Evolutionary conservation across 73 alveolate species (phyloP).

Genomic region (Tetrahymena thermophila): DNA sequence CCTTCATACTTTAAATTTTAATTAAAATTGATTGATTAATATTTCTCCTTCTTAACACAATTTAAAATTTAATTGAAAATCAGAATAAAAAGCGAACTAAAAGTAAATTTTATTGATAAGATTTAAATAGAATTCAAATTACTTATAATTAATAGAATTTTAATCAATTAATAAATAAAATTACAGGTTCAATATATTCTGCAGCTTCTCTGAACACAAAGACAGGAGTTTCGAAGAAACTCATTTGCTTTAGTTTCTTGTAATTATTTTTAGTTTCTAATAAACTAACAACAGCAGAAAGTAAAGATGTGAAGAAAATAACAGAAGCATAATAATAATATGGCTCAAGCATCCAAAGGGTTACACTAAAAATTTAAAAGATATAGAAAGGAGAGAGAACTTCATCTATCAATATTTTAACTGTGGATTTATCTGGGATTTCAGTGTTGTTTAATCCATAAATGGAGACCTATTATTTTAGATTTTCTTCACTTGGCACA

Average conservation of each 20-base stretch:
- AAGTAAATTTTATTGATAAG: background rate
- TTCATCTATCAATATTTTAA: slow-evolving; percentile 17
- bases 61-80: too few species aligned
- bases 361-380: background rate
- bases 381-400: slow-evolving; percentile 33
- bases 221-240: background rate
- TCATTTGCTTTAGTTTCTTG: background rate
- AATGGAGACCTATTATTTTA: background rate
- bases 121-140: background rate
- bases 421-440: slow-evolving; percentile 35
- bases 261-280: background rate
- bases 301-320: background rate
- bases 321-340: background rate
- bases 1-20: background rate
- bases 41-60: too few species aligned
- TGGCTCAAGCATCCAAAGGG: background rate
- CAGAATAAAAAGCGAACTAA: too few species aligned
- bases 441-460: slow-evolving; percentile 35
- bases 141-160: too few species aligned
- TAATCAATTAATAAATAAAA: too few species aligned
- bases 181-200: background rate
- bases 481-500: background rate
- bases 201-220: background rate
- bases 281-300: background rate
- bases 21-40: too few species aligned